Conservation (phyloP, 768 basidiomycete species). For the Collybia sordida region DNA sequence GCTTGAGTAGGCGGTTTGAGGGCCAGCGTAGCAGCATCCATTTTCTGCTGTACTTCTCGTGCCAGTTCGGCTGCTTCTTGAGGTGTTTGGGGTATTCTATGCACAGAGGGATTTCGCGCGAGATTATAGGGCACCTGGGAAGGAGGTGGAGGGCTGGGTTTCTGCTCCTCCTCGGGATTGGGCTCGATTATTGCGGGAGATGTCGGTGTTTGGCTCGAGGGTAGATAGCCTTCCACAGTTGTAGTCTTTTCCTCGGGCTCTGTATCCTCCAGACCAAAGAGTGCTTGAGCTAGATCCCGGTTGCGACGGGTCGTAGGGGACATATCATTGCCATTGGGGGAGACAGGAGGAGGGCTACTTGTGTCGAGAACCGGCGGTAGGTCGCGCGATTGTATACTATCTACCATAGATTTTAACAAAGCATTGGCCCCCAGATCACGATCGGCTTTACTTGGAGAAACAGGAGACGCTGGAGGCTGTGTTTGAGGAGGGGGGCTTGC, state of each 20-base stretch:
- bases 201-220: not conserved
- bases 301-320: slow-evolving; percentile 62
- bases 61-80: slow-evolving; percentile 57
- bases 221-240: not conserved
- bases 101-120: slow-evolving; percentile 41
- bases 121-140: slow-evolving; percentile 32
- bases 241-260: slow-evolving; percentile 15
- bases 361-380: slow-evolving; percentile 23
- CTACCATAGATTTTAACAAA: slow-evolving; percentile 62
- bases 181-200: slow-evolving; percentile 7
- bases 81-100: slow-evolving; percentile 40
- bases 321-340: slow-evolving; percentile 29
- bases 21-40: slow-evolving; percentile 63
- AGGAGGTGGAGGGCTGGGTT: slow-evolving; percentile 24
- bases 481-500: slow-evolving; percentile 57
- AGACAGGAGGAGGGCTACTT: slow-evolving; percentile 10
- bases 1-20: slow-evolving; percentile 49
- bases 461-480: slow-evolving; percentile 36
- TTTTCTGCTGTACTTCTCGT: slow-evolving; percentile 65
- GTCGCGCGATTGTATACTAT: slow-evolving; percentile 43
- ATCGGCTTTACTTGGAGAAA: slow-evolving; percentile 33
- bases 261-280: slow-evolving; percentile 57
- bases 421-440: slow-evolving; percentile 62
- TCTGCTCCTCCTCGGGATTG: slow-evolving; percentile 17
- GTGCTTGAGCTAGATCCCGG: slow-evolving; percentile 72